Evolutionary conservation across 139 green algal genomes (phyloP).

Genomic region (Edaphochlamys debaryana): DNA sequence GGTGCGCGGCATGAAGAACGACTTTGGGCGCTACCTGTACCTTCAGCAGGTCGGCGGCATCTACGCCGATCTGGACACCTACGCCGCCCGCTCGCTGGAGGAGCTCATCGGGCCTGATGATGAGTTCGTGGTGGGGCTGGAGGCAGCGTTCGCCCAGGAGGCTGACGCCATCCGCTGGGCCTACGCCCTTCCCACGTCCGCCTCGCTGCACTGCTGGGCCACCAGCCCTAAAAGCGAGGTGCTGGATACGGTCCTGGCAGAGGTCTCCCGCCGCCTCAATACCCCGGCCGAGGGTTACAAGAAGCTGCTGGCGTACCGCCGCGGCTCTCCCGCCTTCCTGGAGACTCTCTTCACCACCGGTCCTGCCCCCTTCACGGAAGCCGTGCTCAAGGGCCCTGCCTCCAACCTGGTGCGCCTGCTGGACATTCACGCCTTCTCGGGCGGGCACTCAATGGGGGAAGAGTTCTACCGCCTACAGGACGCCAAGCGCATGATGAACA

Average conservation of each 20-base stretch:
- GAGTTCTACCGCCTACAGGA: not conserved
- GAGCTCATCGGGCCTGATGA: not conserved
- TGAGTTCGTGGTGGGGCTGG: not conserved
- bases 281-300: not conserved
- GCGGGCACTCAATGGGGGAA: not conserved
- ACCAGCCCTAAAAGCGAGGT: not conserved
- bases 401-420: not conserved
- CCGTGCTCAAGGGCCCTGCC: not conserved
- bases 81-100: not conserved
- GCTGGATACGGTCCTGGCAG: not conserved
- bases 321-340: not conserved
- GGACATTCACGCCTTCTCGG: not conserved
- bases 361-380: not conserved
- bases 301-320: not conserved
- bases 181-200: not conserved
- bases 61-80: not conserved
- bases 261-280: not conserved
- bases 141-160: not conserved
- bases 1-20: not conserved
- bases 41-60: not conserved
- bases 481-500: not conserved
- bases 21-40: not conserved
- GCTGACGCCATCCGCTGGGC: not conserved
- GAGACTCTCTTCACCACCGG: not conserved
- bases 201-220: not conserved